Conservation (phyloP, 2,329 filamentous ascomycete species). For the Colletotrichum liaoningense region DNA sequence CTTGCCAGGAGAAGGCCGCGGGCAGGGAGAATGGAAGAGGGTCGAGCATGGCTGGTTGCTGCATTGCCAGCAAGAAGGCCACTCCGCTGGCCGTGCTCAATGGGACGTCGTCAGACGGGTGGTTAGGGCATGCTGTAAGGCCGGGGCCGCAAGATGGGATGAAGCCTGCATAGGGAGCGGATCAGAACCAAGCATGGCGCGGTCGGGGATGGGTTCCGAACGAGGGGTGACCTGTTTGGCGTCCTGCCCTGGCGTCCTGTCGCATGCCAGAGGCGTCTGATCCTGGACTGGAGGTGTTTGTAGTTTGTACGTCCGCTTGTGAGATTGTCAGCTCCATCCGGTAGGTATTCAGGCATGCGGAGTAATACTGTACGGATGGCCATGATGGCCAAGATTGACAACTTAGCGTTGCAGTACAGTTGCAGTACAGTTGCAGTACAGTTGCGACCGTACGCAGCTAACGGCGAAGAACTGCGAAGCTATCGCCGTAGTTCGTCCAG, state of each 20-base stretch:
- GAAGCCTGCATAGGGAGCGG: constrained; percentile 27
- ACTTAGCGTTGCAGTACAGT: too few species aligned
- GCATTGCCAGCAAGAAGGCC: not conserved
- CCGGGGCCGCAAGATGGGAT: constrained; percentile 33
- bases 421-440: too few species aligned
- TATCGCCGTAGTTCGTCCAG: not conserved
- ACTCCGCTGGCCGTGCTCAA: not conserved
- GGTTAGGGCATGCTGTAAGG: not conserved
- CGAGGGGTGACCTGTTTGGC: constrained; percentile 27
- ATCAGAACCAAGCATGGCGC: constrained; percentile 26
- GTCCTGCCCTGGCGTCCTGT: constrained; percentile 21
- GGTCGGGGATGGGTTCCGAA: constrained; percentile 33
- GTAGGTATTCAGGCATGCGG: not conserved
- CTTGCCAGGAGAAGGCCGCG: not conserved
- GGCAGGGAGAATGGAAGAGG: not conserved
- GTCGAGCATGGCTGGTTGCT: not conserved
- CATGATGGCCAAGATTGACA: not conserved
- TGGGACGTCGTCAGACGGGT: constrained; percentile 1
- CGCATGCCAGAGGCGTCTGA: constrained; percentile 24
- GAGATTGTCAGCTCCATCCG: not conserved
- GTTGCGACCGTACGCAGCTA: not conserved
- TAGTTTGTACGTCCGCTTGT: not conserved
- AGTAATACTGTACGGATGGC: too few species aligned
- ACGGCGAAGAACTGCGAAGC: not conserved
- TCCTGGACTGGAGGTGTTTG: not conserved